Conservation (phyloP, 139 green algal genomes). For the Zygnema circumcarinatum region DNA sequence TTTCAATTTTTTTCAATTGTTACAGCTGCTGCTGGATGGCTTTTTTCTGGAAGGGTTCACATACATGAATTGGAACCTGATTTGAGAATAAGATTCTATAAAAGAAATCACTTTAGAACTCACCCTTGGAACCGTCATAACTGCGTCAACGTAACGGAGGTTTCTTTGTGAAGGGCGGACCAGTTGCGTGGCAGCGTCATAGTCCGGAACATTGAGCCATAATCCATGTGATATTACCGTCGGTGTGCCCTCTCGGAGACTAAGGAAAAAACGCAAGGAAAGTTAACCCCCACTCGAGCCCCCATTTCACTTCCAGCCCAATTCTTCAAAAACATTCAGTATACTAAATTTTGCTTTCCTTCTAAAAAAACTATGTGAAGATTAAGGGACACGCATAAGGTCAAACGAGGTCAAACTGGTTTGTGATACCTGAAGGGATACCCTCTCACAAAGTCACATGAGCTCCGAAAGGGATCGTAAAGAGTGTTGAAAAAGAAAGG, state of each 20-base stretch:
- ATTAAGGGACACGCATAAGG: no score
- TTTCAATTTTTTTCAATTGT: no score
- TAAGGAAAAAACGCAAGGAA: neutral
- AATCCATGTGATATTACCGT: slow-evolving; percentile 91
- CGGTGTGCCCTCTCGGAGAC: slow-evolving; percentile 82
- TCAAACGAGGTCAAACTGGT: no score
- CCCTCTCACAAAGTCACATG: slow-evolving; percentile 35
- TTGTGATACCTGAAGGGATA: slow-evolving; percentile 54
- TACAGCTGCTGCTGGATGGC: no score
- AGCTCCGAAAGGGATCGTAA: slow-evolving; percentile 56
- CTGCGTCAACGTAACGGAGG: slow-evolving; percentile 50
- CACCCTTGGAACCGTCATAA: slow-evolving; percentile 31
- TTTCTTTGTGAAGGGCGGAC: slow-evolving; percentile 94
- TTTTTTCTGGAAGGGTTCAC: no score
- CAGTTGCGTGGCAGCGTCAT: slow-evolving; percentile 95
- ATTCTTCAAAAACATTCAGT: no score
- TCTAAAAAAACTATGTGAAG: no score
- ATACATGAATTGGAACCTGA: no score
- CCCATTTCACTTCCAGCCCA: no score
- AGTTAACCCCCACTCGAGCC: no score
- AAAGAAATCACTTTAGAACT: no score
- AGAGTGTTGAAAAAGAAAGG: slow-evolving; percentile 65
- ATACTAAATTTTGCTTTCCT: no score
- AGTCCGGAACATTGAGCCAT: slow-evolving; percentile 97
- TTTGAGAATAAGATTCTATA: neutral